Evolutionary conservation across 306 rosid species (phyloP).

Genomic region (Erythrophleum fordii): DNA sequence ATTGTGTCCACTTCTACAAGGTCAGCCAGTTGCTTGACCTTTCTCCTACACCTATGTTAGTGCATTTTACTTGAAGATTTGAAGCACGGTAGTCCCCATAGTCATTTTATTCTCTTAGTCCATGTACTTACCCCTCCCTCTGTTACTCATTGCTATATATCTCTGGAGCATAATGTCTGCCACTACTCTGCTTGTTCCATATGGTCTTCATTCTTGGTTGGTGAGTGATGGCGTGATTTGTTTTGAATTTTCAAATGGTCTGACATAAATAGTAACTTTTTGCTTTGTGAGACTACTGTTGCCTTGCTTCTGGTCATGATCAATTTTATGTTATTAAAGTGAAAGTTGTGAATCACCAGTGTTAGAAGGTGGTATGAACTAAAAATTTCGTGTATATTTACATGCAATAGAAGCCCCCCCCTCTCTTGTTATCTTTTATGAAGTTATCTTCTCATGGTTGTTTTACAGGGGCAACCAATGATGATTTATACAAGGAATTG

Average conservation of each 20-base stretch:
- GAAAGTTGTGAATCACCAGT: background rate
- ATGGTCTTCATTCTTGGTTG: background rate
- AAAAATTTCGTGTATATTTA: background rate
- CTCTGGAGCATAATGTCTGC: background rate
- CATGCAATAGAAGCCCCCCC: background rate
- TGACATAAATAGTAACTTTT: background rate
- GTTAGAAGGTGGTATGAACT: background rate
- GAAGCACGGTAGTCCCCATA: background rate
- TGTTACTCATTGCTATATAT: background rate
- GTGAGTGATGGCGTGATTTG: background rate
- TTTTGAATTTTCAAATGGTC: background rate
- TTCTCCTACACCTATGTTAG: background rate
- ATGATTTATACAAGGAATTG: slow-evolving; percentile 88
- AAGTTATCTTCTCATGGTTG: slow-evolving; percentile 19
- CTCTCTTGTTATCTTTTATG: background rate
- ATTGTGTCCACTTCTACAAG: background rate
- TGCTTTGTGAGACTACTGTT: background rate
- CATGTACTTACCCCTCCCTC: background rate
- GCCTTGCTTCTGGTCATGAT: background rate
- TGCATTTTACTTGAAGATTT: background rate
- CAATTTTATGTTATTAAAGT: background rate
- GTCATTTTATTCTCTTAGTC: background rate
- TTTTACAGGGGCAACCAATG: slow-evolving; percentile 58
- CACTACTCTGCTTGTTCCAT: background rate
- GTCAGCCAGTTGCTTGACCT: background rate